Evolutionary conservation across 202 grass and related monocot species (phyloP), one percentile per base, ranked within the genome.

Genomic region (Zoysia matrella): DNA sequence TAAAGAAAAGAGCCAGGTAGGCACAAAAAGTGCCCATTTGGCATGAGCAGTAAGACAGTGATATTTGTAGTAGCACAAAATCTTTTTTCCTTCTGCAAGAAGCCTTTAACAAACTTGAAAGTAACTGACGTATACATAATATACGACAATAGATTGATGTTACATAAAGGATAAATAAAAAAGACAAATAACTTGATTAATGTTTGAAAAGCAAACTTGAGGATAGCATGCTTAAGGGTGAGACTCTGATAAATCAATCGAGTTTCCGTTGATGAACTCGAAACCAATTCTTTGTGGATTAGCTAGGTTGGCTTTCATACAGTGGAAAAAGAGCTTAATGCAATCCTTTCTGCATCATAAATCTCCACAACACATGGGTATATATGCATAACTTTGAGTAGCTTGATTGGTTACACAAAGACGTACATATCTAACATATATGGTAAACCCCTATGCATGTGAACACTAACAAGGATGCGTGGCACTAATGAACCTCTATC

Each of bases 21-120:
- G 46, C 14, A 77, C 0, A 50, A 76, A 71, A 13, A 52, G 11
- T 2, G n/a, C 8, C 46, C 10, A 14, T n/a, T 68, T 79, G n/a
- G 14, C 41, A 62, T 74, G 52, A 79, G 69, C 46, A 73, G 8
- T 67, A 78, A 5, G 67, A 46, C 51, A 57, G 4, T 69, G 52
- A 77, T 41, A 72, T 14, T 14, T 76, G 54, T 67, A 69, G 60
- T 73, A 53, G 73, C 69, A 67, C 7, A 18, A 71, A 52, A 12
- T 69, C 7, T 0, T n/a, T 46, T 15, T 11, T 64, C 46, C 82
- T 82, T 85, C 36, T 77, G 7, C 42, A 4, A 14, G 9, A 89
- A 89, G 78, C 73, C 52, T 61, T 85, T 89, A 89, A 85, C 87
- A 54, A 77, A 85, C 52, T 72, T 81, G 82, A 81, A 84, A 81